Evolutionary conservation across 1,284 basidiomycete species (phyloP), one percentile per base, ranked within the genome.

Genomic region (Cystobasidium slooffiae): DNA sequence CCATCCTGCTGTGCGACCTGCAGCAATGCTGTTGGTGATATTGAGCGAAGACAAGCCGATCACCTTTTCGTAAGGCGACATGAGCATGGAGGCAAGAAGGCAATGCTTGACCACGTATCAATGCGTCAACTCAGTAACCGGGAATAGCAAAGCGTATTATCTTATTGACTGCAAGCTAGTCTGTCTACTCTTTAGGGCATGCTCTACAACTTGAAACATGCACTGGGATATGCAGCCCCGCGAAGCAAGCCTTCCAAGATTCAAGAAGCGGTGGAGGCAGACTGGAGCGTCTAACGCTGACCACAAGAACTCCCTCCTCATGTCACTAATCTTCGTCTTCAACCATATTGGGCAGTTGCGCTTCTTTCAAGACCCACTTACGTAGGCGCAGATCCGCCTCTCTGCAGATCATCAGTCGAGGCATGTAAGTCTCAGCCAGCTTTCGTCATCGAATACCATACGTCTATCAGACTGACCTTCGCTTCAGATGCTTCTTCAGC

Each of bases 381-480:
- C 55, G 47, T 3, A 73, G n/a, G n/a, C 62, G 24, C 18, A 73
- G 53, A 53, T 73, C 70, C 12, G 70, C 70, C 37, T 73, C 70
- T 51, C 70, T 73, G 46, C 18, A 43, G 39, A 47, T 4, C 24
- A 4, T 20, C 53, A 43, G 56, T 10, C n/a, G 1, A 0, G 37
- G 39, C 18, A 14, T 55, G 20, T 10, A 1, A n/a, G 37, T 53
- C 18, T 52, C 58, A 53, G 49, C 46, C 31, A 6, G n/a, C 31
- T 18, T 16, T 12, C 14, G 46, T n/a, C 46, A 43, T 24, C 39
- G 16, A 46, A 10, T 10, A 20, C 9, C 5, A 39, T 1, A 14
- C 14, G 68, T n/a, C 41, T 1, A 20, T 6, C 24, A 59, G 55
- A 41, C 22, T 63, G 22, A 73, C 70, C 70, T 73, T 39, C 52